These are phyloP conservation scores for Alternaria viburni DNA, from an alignment of 2,329 filamentous ascomycete genomes.

Conservation along the genomic window DNA sequence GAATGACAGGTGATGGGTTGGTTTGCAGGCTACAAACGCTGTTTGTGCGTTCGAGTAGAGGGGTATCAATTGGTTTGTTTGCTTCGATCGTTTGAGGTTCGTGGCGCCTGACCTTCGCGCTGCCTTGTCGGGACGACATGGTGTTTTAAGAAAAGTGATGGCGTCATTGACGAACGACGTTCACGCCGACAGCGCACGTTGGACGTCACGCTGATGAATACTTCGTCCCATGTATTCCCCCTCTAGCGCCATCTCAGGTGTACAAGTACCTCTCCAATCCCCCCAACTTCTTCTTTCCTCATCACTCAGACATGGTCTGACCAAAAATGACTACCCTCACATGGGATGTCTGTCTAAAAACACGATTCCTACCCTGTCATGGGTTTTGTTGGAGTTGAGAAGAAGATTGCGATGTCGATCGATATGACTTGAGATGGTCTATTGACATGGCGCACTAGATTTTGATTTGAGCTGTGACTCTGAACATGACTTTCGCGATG, in stretches of 20 bases:
- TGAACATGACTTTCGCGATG: neutral
- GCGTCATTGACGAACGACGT: neutral
- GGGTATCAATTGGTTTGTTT: neutral
- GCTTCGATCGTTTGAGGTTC: neutral
- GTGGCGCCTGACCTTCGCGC: neutral
- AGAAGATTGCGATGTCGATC: neutral
- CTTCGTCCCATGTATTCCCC: neutral
- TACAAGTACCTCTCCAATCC: neutral
- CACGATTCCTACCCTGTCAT: neutral
- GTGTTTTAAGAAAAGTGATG: neutral
- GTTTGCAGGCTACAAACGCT: neutral
- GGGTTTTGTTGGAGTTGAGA: neutral
- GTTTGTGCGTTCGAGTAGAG: neutral
- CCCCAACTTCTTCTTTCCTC: neutral
- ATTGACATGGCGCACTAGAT: neutral
- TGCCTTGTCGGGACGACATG: neutral
- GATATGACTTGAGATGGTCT: neutral
- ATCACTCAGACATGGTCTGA: neutral
- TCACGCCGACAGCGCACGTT: neutral
- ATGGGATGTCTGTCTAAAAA: neutral
- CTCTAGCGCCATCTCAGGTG: neutral
- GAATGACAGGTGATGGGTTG: neutral
- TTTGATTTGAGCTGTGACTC: neutral
- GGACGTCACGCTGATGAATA: neutral
- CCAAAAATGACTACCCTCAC: neutral